Evolutionary conservation across 176 grass and related monocot genomes (phyloP).

Genomic region (Alopecurus myosuroides): DNA sequence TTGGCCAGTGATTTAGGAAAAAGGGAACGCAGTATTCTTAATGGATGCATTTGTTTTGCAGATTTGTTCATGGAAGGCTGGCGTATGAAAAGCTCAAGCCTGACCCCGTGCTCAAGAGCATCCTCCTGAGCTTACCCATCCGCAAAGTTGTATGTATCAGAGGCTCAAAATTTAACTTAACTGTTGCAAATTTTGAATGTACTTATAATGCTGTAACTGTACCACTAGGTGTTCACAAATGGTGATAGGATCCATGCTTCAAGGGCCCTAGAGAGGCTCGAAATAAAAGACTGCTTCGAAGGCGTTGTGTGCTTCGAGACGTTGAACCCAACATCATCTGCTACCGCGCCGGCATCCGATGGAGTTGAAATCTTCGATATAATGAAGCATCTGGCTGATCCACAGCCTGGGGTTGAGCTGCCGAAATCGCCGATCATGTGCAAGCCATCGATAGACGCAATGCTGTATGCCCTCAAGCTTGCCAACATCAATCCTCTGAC

Average conservation of each 20-base stretch:
- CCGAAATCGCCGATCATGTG: slow-evolving; percentile 70
- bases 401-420: slow-evolving; percentile 38
- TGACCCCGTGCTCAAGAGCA: slow-evolving; percentile 64
- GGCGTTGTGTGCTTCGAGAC: slow-evolving; percentile 87
- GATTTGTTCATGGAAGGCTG: slow-evolving; percentile 84
- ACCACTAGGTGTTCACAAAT: slow-evolving; percentile 74
- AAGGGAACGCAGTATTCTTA: background rate
- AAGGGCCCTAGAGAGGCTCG: slow-evolving; percentile 70
- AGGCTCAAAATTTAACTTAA: background rate
- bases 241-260: slow-evolving; percentile 69
- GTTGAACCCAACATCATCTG: slow-evolving; percentile 40
- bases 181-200: background rate
- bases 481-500: slow-evolving; percentile 63
- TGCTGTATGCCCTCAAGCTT: slow-evolving; percentile 60
- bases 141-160: slow-evolving; percentile 67
- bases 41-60: slow-evolving; percentile 11
- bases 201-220: background rate
- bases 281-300: slow-evolving; percentile 85
- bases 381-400: slow-evolving; percentile 48
- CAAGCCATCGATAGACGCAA: slow-evolving; percentile 77
- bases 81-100: slow-evolving; percentile 75
- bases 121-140: slow-evolving; percentile 74
- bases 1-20: background rate
- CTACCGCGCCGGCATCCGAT: background rate
- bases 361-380: slow-evolving; percentile 62